Evolutionary conservation across 139 green algal genomes (phyloP).

Genomic region (Pseudopediastrum boryanum): DNA sequence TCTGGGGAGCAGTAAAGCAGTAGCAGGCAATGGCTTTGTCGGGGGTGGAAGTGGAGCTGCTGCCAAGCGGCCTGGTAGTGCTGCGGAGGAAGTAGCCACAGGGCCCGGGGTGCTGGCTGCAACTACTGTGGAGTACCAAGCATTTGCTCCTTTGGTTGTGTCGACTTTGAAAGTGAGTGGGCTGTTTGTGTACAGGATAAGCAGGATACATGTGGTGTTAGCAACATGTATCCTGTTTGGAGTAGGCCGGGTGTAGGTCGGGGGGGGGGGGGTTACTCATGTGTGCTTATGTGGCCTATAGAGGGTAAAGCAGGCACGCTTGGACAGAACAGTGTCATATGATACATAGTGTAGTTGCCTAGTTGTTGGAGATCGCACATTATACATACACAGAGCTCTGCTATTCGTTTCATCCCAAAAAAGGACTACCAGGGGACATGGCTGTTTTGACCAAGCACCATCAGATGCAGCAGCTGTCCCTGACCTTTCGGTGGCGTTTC

Average conservation of each 20-base stretch:
- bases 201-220: not conserved
- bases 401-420: constrained; percentile 34
- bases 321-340: not conserved
- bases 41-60: not conserved
- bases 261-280: not conserved
- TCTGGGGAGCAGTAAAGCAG: not conserved
- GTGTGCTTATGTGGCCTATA: not conserved
- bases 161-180: constrained; percentile 26
- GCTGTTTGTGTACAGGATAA: not conserved
- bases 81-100: constrained; percentile 42
- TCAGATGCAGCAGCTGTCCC: too few species aligned
- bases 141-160: constrained; percentile 73
- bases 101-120: constrained; percentile 53
- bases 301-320: not conserved
- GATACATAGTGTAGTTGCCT: not conserved
- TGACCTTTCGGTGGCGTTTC: constrained; percentile 45
- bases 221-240: not conserved
- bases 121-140: constrained; percentile 63
- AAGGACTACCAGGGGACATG: too few species aligned
- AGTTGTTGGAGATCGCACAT: not conserved
- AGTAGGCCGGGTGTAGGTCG: not conserved
- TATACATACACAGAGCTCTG: not conserved
- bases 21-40: not conserved
- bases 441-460: too few species aligned
- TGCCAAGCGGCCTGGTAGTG: constrained; percentile 29